These are phyloP conservation scores for Xylaria castorea DNA, from an alignment of 495 filamentous ascomycete genomes.

Conservation along the genomic window DNA sequence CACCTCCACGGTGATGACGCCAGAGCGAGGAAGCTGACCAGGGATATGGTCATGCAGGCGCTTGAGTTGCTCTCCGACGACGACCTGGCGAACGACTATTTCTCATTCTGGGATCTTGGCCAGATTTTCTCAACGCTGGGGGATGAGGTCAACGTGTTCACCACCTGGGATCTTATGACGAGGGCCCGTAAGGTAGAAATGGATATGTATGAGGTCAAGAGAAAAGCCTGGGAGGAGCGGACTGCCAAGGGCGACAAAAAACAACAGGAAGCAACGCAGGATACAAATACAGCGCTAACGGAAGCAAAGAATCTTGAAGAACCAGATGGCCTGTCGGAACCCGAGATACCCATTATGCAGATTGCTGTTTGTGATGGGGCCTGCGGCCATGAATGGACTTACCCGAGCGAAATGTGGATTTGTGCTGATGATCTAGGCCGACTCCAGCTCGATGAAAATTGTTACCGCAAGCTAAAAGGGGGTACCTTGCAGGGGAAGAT, in stretches of 20 bases:
- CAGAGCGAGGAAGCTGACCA: neutral
- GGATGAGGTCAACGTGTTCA: neutral
- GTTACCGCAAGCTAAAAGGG: neutral
- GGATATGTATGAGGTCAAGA: neutral
- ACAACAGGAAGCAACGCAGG: neutral
- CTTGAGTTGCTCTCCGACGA: neutral
- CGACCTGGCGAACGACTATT: neutral
- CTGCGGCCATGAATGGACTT: neutral
- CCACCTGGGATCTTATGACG: neutral
- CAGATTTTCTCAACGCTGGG: neutral
- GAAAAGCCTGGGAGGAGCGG: neutral
- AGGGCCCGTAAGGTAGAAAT: neutral
- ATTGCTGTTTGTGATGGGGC: neutral
- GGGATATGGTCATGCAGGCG: neutral
- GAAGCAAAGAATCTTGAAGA: neutral
- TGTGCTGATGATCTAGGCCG: neutral
- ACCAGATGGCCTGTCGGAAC: neutral
- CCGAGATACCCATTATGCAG: neutral
- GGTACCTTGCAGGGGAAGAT: neutral
- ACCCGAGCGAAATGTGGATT: neutral
- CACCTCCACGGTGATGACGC: neutral
- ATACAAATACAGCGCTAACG: neutral
- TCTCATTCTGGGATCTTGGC: slow-evolving; percentile 2
- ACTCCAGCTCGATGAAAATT: neutral
- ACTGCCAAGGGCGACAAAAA: neutral